phyloP scores from a whole-genome alignment of 2,329 filamentous ascomycete species.

The Pestalotiopsis sp. region DNA sequence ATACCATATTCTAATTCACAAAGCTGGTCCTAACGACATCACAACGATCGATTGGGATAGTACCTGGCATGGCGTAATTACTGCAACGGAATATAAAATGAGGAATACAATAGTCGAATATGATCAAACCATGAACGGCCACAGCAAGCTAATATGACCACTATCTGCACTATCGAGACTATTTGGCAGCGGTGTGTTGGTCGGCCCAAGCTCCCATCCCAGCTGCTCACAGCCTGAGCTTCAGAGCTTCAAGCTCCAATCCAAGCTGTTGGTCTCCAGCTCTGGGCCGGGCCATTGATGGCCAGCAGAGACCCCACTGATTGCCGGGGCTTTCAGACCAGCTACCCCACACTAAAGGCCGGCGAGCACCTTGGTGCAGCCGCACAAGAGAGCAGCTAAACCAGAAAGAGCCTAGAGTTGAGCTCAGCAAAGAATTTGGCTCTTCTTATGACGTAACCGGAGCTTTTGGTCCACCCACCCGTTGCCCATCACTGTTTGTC shows the following conservation, averaged over 20 bases:
- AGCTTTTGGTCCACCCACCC: slow-evolving; percentile 26
- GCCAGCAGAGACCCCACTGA: not conserved
- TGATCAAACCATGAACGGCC: too few species aligned
- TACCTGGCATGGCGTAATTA: too few species aligned
- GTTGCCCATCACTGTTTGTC: not conserved
- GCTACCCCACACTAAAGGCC: not conserved
- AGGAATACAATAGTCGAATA: too few species aligned
- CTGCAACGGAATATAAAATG: too few species aligned
- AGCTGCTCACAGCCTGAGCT: not conserved
- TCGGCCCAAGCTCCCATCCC: not conserved
- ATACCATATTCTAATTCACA: too few species aligned
- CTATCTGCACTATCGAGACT: too few species aligned
- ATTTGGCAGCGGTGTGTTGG: not conserved
- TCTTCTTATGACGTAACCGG: slow-evolving; percentile 31
- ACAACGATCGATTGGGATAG: too few species aligned
- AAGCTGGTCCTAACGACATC: too few species aligned
- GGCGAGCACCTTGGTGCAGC: not conserved
- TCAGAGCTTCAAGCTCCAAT: not conserved
- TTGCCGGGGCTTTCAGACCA: not conserved
- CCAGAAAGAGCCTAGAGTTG: not conserved
- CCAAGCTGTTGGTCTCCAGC: not conserved
- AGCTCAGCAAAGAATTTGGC: not conserved
- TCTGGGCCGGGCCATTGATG: not conserved
- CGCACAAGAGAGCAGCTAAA: not conserved
- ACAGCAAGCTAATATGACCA: too few species aligned